Base-by-base conservation (phyloP, 2,329 filamentous ascomycete genomes). In the Harringtonia aguacate region DNA sequence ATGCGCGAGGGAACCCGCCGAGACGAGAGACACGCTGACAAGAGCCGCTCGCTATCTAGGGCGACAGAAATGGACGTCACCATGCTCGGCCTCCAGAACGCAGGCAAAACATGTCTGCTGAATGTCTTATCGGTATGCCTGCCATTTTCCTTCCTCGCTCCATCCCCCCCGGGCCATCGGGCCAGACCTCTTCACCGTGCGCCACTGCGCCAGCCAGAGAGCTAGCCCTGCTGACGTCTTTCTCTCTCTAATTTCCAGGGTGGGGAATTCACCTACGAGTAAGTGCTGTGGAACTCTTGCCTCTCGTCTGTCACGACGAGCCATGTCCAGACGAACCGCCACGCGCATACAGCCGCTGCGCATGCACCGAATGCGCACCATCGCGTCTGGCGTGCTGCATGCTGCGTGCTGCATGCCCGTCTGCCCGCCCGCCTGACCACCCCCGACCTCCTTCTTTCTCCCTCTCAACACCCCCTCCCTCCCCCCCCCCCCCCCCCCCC, bases 1-100 rank as follows among this genome's bases (percentile, higher is more conserved):
- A 15, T 14, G n/a, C 13, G 13, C 37, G 21, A 28, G 21, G n/a
- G 42, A 20, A 20, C 34, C 34, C 17, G 18, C 33, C 33, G 12
- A 35, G 20, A 20, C 33, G 6, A 13, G 7, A 14, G 30, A 31
- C 30, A 31, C 31, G 31, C 50, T 52, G 49, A 51, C 45, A 39
- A 41, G 45, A 22, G n/a, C 9, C 15, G 36, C 14, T 20, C 17
- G 17, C 22, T 6, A 20, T 9, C 17, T 17, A 95, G 90, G 92
- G 88, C 90, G 55, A 94, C 89, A 53, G 92, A 98, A 72, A 95
- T 98, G 89, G 92, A 98, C 68, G 90, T 98, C 61, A 97, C 92
- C 55, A 94, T 98, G 84, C 90, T 98, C 62, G 92, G 92, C 21
- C 70, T 98, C 60, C 92, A 98, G 63, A 97, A 97, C 69, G 92